Base-by-base conservation (phyloP, 305 asterid species). In the Solanum hybrid region DNA sequence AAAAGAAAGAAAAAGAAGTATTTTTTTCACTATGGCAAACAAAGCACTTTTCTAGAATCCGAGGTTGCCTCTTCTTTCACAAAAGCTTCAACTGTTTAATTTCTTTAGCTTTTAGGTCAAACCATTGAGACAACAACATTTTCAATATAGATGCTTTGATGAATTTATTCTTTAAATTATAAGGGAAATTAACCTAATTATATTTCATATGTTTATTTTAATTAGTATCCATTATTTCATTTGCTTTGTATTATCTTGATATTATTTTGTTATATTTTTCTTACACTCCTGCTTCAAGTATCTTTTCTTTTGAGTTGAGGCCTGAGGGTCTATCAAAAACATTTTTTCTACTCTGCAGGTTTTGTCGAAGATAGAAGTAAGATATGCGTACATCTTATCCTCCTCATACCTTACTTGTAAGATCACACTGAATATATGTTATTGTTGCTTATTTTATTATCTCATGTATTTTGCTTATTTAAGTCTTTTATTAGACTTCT, bases 1-100 rank as follows among this genome's bases (percentile, higher is more conserved):
- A 16, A 75, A 32, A 9, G 4, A 20, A 9, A 20, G 42, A 20
- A 17, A 34, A 42, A 76, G 10, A 80, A 73, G 37, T 42, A 37
- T 32, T 79, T 89, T 73, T 73, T 80, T 85, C 32, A 86, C 80
- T 81, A 38, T 89, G 79, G 31, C 56, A 82, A 86, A 82, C 64
- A 42, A 4, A 46, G 36, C 32, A 89, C 91, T 92, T 93, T 94
- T 94, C 93, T 91, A 92, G 93, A 93, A 92, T 93, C 94, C 95
- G 92, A 92, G 96, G 94, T 92, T 93, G 92, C 92, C 93, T 76
- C 91, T 17, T 80, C 90, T 85, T 90, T 90, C 89, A 82, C 75
- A 86, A 90, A 60, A 88, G 88, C 87, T 84, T 84, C 20, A 89
- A 79, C 82, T 79, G 84, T 14, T 86, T 87, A 86, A 85, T 79